A percentile compares a stretch with the other conserved stretches of the same genome.
Evolutionary conservation across 306 rosid species (phyloP).

Genomic region (Casuarina glauca): DNA sequence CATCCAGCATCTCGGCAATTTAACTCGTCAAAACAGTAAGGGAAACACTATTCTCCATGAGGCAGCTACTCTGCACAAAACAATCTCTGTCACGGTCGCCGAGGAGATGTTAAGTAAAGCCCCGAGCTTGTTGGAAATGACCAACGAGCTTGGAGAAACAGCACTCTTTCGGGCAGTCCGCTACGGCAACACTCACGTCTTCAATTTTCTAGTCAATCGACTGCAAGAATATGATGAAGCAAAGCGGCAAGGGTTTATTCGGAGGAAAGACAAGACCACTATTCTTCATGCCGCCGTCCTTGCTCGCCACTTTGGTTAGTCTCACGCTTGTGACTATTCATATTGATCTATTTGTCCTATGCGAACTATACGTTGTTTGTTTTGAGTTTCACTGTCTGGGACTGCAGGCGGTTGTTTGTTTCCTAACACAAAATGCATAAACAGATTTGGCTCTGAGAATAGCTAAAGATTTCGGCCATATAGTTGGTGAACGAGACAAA

Average conservation of each 20-base stretch:
- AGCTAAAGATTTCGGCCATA: not conserved
- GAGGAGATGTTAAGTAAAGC: not conserved
- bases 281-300: not conserved
- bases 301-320: not conserved
- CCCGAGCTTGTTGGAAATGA: not conserved
- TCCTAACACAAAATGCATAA: not conserved
- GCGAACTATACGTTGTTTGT: not conserved
- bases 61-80: not conserved
- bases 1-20: not conserved
- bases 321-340: no score
- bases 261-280: not conserved
- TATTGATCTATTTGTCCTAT: not conserved
- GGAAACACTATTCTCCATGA: not conserved
- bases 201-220: not conserved
- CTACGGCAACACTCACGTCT: not conserved
- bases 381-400: not conserved
- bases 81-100: not conserved
- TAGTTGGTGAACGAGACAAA: not conserved
- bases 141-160: not conserved
- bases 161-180: not conserved
- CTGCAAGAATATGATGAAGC: not conserved
- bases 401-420: not conserved
- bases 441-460: not conserved
- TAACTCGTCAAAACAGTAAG: not conserved
- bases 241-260: not conserved